Evolutionary conservation across 805 yeast genomes (phyloP).

Genomic region (Metschnikowia sp.): DNA sequence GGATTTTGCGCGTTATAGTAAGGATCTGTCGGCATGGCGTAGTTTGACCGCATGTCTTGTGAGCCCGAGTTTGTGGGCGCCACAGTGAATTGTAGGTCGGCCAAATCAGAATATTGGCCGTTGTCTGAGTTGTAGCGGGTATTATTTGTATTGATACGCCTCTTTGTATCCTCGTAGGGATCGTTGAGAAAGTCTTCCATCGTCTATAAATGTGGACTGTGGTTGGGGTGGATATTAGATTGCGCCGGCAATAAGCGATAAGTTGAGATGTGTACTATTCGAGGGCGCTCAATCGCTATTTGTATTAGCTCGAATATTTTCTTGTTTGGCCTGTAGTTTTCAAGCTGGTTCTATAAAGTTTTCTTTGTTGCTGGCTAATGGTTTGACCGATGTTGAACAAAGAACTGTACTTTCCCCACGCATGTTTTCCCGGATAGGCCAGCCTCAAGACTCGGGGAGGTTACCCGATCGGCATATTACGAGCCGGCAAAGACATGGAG

Average conservation of each 20-base stretch:
- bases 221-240: too few species aligned
- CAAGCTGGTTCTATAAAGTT: neutral
- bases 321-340: neutral
- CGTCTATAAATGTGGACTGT: neutral
- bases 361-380: neutral
- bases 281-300: neutral
- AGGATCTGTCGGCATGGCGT: neutral
- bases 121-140: neutral
- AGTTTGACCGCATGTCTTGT: constrained; percentile 2
- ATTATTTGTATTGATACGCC: neutral
- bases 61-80: constrained; percentile 1
- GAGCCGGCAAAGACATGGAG: neutral
- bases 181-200: constrained; percentile 14
- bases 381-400: neutral
- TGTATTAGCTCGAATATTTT: neutral
- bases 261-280: too few species aligned
- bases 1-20: neutral
- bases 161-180: constrained; percentile 9
- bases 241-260: too few species aligned
- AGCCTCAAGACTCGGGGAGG: constrained; percentile 5
- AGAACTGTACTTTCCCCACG: neutral
- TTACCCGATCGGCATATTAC: constrained; percentile 9
- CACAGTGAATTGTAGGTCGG: constrained; percentile 9
- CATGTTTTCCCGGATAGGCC: constrained; percentile 6
- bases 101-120: constrained; percentile 1